phyloP scores from a whole-genome alignment of 495 filamentous ascomycete species.

The Hyaloscypha bicolor region DNA sequence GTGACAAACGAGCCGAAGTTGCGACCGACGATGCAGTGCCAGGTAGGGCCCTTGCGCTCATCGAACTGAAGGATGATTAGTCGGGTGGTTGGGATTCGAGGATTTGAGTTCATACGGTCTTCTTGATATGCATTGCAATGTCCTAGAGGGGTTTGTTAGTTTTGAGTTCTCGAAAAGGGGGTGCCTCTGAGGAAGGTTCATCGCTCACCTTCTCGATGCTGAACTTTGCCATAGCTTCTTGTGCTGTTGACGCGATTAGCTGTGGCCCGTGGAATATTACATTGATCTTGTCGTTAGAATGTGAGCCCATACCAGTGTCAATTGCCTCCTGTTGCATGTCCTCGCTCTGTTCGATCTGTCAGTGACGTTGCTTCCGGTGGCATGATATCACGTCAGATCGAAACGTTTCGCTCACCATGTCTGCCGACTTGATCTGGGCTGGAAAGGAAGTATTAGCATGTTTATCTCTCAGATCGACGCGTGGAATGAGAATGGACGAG shows the following conservation, averaged over 20 bases:
- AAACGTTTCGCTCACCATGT: conserved; percentile 70
- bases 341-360: conserved; percentile 65
- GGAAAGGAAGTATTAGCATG: conserved; percentile 18
- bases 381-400: background rate
- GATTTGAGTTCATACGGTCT: conserved; percentile 60
- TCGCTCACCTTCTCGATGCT: conserved; percentile 84
- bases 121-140: conserved; percentile 96
- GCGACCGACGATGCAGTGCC: conserved; percentile 98
- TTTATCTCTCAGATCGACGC: background rate
- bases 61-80: conserved; percentile 66
- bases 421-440: conserved; percentile 96
- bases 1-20: conserved; percentile 99
- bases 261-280: background rate
- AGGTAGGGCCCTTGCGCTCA: conserved; percentile 87
- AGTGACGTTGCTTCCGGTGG: conserved; percentile 4
- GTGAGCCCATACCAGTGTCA: conserved; percentile 78
- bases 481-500: conserved; percentile 9
- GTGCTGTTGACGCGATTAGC: conserved; percentile 56
- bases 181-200: background rate
- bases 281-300: background rate
- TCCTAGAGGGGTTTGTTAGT: conserved; percentile 55
- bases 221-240: conserved; percentile 90
- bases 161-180: background rate
- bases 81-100: background rate
- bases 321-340: conserved; percentile 96